These are phyloP conservation scores for Lipomyces yamadae DNA, from an alignment of 805 yeast genomes.

Conservation along the genomic window DNA sequence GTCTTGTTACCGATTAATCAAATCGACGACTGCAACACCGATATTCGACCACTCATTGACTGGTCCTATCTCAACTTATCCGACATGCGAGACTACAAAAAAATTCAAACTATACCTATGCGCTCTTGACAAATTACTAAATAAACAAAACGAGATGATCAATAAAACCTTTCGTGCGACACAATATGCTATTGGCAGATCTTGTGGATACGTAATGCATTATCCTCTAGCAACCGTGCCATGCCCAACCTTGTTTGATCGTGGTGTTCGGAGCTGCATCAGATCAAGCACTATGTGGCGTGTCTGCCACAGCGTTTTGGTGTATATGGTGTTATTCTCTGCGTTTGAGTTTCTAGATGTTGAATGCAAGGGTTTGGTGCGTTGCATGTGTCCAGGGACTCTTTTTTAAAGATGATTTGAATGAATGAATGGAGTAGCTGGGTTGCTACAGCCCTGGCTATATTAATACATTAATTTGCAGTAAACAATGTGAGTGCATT, in stretches of 20 bases:
- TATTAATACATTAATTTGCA: no score
- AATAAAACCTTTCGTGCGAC: neutral
- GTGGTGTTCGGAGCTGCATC: no score
- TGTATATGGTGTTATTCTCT: neutral
- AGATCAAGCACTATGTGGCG: neutral
- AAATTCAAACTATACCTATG: neutral
- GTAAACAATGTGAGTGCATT: no score
- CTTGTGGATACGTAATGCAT: neutral
- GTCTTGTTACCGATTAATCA: neutral
- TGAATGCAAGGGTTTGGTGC: no score
- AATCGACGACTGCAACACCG: neutral
- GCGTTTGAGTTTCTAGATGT: no score
- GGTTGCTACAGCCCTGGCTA: no score
- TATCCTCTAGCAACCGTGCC: neutral
- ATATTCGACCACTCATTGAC: neutral
- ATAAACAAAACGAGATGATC: neutral
- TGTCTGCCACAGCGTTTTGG: neutral
- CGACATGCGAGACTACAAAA: neutral
- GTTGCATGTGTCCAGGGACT: no score
- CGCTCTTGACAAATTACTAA: neutral
- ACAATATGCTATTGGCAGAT: neutral
- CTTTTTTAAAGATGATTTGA: no score
- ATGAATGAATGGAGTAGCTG: no score
- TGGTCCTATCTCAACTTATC: neutral
- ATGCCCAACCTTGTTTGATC: neutral